Conservation (phyloP, 2,329 filamentous ascomycete species). For the Penicillium paneum region DNA sequence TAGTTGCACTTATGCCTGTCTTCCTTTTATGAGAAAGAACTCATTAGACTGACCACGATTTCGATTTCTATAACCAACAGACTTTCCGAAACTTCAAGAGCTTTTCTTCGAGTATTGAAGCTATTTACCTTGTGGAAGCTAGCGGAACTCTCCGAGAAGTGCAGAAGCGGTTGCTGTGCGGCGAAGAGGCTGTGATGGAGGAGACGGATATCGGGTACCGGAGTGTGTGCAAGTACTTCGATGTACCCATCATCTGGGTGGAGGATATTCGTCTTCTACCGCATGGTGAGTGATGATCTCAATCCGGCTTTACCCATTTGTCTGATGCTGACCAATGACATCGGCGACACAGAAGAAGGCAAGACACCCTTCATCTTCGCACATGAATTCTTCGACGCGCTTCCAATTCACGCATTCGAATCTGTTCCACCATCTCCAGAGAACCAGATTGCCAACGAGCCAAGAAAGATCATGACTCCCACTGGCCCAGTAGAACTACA, state of each 20-base stretch:
- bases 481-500: constrained; percentile 49
- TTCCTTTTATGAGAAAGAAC: background rate
- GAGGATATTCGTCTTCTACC: constrained; percentile 85
- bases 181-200: constrained; percentile 61
- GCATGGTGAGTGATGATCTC: constrained; percentile 49
- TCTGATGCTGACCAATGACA: background rate
- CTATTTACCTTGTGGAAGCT: constrained; percentile 94
- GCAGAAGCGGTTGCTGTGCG: constrained; percentile 80
- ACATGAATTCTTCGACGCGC: constrained; percentile 97
- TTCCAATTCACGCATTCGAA: constrained; percentile 94
- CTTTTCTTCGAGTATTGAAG: constrained; percentile 72
- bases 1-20: constrained; percentile 4
- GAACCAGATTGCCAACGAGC: constrained; percentile 31
- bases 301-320: background rate
- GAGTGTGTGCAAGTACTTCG: constrained; percentile 71
- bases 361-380: constrained; percentile 90
- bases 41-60: constrained; percentile 3
- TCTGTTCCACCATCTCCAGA: constrained; percentile 57
- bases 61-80: constrained; percentile 43
- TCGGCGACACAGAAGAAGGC: constrained; percentile 50
- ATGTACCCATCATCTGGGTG: constrained; percentile 79
- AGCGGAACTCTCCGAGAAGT: constrained; percentile 71
- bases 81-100: constrained; percentile 79
- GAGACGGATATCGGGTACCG: constrained; percentile 71
- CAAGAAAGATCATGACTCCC: constrained; percentile 49